phyloP scores from a whole-genome alignment of 441 rosid genomes.

The Populus tomentosa region DNA sequence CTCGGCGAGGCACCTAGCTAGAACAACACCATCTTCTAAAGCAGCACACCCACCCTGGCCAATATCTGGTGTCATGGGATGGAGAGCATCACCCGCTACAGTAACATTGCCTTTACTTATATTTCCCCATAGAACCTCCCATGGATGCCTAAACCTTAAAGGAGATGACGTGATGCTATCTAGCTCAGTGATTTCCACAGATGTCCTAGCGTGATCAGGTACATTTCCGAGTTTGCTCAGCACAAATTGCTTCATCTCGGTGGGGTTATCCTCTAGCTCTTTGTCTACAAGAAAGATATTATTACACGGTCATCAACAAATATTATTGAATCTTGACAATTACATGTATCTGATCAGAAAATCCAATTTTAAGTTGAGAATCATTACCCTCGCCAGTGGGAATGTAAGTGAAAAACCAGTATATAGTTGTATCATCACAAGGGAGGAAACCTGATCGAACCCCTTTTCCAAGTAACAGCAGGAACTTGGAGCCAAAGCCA shows the following conservation, averaged over 20 bases:
- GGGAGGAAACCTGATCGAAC: slow-evolving; percentile 53
- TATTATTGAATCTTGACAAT: too few relatives aligned
- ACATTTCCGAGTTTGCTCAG: slow-evolving; percentile 34
- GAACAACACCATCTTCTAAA: slow-evolving; percentile 56
- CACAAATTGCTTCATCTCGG: slow-evolving; percentile 40
- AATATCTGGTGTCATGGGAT: too few relatives aligned
- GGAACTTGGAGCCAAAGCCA: slow-evolving; percentile 33
- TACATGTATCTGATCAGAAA: not conserved
- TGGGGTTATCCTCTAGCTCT: slow-evolving; percentile 33
- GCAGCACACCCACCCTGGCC: slow-evolving; percentile 20
- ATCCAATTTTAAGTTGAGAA: not conserved
- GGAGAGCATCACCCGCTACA: too few relatives aligned
- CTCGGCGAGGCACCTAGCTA: slow-evolving; percentile 32
- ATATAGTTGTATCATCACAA: slow-evolving; percentile 44
- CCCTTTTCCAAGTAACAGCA: slow-evolving; percentile 51
- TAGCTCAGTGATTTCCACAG: slow-evolving; percentile 34
- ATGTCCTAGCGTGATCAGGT: slow-evolving; percentile 28
- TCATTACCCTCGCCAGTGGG: slow-evolving; percentile 30
- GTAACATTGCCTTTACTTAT: too few relatives aligned
- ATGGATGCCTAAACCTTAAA: slow-evolving; percentile 46
- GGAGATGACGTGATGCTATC: slow-evolving; percentile 30
- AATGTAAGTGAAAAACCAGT: slow-evolving; percentile 64
- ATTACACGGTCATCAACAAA: too few relatives aligned
- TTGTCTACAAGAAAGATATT: slow-evolving; percentile 18
- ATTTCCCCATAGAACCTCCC: too few relatives aligned